Evolutionary conservation across 345 rosid species (phyloP).

Genomic region (Lumnitzera racemosa): DNA sequence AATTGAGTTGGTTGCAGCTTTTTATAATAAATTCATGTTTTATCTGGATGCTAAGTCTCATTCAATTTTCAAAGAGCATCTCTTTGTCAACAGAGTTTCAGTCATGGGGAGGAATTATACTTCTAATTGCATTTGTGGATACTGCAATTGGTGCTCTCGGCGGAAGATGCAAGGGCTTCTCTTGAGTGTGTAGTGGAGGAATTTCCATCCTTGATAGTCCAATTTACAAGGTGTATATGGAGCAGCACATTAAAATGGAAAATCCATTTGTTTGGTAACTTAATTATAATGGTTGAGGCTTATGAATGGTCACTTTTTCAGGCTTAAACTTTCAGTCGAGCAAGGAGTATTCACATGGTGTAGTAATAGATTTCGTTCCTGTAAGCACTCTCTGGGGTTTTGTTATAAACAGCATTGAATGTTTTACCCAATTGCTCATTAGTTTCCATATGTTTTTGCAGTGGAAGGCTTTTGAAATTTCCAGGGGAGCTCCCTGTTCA

Average conservation of each 20-base stretch:
- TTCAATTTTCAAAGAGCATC: neutral
- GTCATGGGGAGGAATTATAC: conserved; percentile 75
- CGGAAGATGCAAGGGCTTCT: conserved; percentile 56
- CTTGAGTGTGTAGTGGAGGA: conserved; percentile 37
- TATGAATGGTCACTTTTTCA: conserved; percentile 19
- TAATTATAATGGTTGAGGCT: neutral
- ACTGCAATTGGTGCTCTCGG: conserved; percentile 36
- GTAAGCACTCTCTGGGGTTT: conserved; percentile 24
- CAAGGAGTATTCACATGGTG: conserved; percentile 62
- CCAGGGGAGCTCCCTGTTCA: conserved; percentile 49
- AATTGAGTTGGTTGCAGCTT: no score
- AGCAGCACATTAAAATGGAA: no score
- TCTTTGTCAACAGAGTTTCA: conserved; percentile 53
- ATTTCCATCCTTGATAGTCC: conserved; percentile 65
- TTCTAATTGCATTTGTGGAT: conserved; percentile 52
- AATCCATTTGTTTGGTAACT: no score
- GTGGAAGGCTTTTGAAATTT: conserved; percentile 75
- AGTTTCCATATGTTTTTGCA: conserved; percentile 29
- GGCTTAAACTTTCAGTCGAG: conserved; percentile 66
- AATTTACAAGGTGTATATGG: conserved; percentile 58
- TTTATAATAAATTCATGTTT: no score
- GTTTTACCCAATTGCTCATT: neutral
- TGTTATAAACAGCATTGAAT: conserved; percentile 5
- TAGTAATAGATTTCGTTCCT: conserved; percentile 61
- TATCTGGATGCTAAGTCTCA: no score